A percentile compares a stretch with the other conserved stretches of the same genome.
Conservation (phyloP, 106 monocot species). For the Iris macrosiphon region DNA sequence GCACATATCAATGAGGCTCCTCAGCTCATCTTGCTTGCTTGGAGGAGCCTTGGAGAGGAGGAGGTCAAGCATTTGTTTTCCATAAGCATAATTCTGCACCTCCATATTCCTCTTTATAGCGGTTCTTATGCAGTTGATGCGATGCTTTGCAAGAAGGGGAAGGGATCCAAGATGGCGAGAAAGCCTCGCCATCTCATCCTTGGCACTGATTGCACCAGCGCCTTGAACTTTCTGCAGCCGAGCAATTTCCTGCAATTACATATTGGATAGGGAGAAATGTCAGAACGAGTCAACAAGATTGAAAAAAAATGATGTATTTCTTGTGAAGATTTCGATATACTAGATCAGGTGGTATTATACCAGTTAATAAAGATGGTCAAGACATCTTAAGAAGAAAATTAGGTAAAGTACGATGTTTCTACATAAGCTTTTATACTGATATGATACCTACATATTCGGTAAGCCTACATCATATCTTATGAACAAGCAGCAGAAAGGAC, state of each 20-base stretch:
- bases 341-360: too few relatives aligned
- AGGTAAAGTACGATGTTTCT: too few relatives aligned
- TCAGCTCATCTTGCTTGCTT: conserved; percentile 86
- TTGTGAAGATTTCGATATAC: too few relatives aligned
- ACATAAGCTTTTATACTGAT: too few relatives aligned
- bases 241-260: conserved; percentile 65
- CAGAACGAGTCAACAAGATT: too few relatives aligned
- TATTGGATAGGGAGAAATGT: neutral
- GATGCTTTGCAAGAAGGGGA: conserved; percentile 85
- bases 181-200: conserved; percentile 94
- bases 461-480: too few relatives aligned
- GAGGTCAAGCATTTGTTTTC: conserved; percentile 83
- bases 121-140: conserved; percentile 90
- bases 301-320: too few relatives aligned
- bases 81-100: conserved; percentile 86
- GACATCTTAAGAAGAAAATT: too few relatives aligned
- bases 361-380: too few relatives aligned
- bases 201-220: conserved; percentile 66
- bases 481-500: too few relatives aligned
- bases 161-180: conserved; percentile 89
- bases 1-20: conserved; percentile 87
- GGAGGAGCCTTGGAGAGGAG: conserved; percentile 87
- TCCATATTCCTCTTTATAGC: conserved; percentile 98
- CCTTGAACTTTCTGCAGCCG: conserved; percentile 87
- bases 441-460: too few relatives aligned